A percentile compares a stretch with the other conserved stretches of the same genome.
Conservation (phyloP, 2,329 filamentous ascomycete species). For the Lachnellula subtilissima region DNA sequence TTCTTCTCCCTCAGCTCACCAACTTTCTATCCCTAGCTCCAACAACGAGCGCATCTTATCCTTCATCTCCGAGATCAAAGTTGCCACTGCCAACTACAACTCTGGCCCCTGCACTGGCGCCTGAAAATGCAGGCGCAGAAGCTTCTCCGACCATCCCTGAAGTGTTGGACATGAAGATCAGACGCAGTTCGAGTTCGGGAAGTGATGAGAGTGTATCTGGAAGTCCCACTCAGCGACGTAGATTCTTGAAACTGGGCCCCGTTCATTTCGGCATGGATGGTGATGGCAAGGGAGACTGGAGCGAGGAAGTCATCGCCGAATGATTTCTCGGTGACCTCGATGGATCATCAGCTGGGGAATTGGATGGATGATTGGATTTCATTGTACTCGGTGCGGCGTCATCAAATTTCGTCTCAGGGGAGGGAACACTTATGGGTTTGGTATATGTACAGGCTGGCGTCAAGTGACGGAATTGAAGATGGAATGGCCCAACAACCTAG, state of each 20-base stretch:
- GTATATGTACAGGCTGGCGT: not conserved
- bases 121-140: not conserved
- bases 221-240: constrained; percentile 7
- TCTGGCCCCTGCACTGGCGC: not conserved
- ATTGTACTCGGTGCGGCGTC: not conserved
- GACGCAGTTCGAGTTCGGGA: constrained; percentile 18
- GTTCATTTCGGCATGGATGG: constrained; percentile 22
- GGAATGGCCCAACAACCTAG: not conserved
- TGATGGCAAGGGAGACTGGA: constrained; percentile 25
- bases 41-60: constrained; percentile 24
- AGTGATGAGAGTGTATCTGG: constrained; percentile 7
- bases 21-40: constrained; percentile 28
- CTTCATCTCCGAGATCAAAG: constrained; percentile 9
- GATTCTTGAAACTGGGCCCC: constrained; percentile 28
- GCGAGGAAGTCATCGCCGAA: constrained; percentile 24
- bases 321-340: not conserved
- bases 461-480: not conserved
- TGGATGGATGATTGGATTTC: not conserved
- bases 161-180: constrained; percentile 7
- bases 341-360: not conserved
- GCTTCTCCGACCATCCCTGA: not conserved
- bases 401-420: not conserved
- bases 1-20: constrained; percentile 7
- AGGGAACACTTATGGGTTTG: not conserved
- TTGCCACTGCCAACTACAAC: not conserved